Conservation (phyloP, 2,329 filamentous ascomycete species). For the Triangularia setosa region DNA sequence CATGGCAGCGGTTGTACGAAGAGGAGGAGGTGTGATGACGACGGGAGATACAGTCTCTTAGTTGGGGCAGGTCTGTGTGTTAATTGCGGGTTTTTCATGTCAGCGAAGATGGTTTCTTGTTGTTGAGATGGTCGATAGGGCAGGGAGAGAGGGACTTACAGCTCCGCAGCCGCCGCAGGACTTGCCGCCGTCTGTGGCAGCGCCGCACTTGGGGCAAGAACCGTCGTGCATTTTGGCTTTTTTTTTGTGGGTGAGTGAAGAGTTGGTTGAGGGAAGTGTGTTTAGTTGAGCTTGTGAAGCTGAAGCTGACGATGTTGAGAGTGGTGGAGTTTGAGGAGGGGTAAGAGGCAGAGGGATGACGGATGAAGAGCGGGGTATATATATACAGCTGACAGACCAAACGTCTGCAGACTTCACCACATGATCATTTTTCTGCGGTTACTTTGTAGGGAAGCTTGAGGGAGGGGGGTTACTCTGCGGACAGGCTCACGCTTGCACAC, state of each 20-base stretch:
- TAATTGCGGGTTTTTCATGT: neutral
- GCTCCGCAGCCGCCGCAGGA: constrained; percentile 54
- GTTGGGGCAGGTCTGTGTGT: constrained; percentile 30
- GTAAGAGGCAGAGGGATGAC: neutral
- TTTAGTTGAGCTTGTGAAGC: neutral
- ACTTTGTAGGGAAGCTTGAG: neutral
- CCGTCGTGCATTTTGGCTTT: constrained; percentile 39
- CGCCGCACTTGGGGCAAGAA: constrained; percentile 56
- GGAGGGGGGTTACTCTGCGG: too few relatives aligned
- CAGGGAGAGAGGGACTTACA: constrained; percentile 39
- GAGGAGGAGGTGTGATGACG: neutral
- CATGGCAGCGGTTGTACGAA: neutral
- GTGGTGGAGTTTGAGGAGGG: constrained; percentile 8
- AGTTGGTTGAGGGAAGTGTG: neutral
- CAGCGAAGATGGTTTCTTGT: neutral
- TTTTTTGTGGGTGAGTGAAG: constrained; percentile 6
- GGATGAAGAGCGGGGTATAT: neutral
- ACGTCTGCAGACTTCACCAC: neutral
- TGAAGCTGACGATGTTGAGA: neutral
- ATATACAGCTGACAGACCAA: neutral
- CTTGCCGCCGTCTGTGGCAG: constrained; percentile 46
- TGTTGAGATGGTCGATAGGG: neutral
- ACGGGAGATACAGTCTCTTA: constrained; percentile 3
- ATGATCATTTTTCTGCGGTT: neutral
- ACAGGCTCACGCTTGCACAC: too few relatives aligned